Percentiles rank a stretch among this genome's conserved stretches.
Conservation (phyloP, 2,329 filamentous ascomycete genomes). For the Botrytis aclada region DNA sequence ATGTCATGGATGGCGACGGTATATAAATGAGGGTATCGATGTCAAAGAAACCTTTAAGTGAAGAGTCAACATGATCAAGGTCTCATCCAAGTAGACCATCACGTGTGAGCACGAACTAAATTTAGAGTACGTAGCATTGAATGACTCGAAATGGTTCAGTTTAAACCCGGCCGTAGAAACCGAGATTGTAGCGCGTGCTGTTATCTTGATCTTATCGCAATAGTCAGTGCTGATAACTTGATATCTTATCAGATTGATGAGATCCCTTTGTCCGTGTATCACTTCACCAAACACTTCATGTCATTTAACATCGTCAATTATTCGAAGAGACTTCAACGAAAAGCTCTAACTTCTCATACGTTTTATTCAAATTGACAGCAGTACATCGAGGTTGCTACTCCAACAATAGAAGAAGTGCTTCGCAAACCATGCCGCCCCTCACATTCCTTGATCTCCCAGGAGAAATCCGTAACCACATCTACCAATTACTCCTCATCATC, state of each 20-base stretch:
- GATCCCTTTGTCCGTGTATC: neutral
- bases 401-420: neutral
- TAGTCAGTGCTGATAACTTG: neutral
- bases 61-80: neutral
- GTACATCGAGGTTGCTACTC: neutral
- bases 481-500: conserved; percentile 34
- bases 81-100: neutral
- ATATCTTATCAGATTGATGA: neutral
- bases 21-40: neutral
- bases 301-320: neutral
- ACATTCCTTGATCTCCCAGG: conserved; percentile 46
- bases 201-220: neutral
- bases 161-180: neutral
- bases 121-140: neutral
- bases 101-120: neutral
- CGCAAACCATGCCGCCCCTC: conserved; percentile 21
- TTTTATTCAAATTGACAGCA: neutral
- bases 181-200: neutral
- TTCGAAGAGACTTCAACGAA: neutral
- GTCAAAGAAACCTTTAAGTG: neutral
- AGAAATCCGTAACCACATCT: conserved; percentile 61
- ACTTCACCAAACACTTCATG: neutral
- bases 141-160: neutral
- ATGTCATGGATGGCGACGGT: neutral
- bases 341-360: no score